Conservation (phyloP, 257 asterid species). For the Solanum virginianum region DNA sequence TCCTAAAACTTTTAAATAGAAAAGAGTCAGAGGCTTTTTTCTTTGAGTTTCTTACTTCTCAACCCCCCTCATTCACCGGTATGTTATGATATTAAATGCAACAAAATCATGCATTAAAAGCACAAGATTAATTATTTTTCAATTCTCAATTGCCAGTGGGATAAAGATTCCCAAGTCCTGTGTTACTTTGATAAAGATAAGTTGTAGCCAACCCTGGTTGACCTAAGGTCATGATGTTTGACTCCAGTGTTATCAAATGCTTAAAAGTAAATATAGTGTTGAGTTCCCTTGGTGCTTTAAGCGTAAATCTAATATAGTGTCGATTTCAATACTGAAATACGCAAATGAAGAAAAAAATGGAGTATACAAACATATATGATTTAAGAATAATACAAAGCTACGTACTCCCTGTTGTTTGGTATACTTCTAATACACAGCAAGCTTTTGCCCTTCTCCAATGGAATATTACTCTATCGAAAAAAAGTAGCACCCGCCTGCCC, state of each 20-base stretch:
- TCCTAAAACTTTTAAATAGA: neutral
- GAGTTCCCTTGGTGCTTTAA: neutral
- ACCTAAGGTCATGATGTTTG: neutral
- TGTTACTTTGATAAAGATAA: neutral
- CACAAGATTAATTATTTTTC: neutral
- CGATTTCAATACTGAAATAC: neutral
- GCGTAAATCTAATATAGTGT: neutral
- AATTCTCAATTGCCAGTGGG: neutral
- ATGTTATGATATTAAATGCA: neutral
- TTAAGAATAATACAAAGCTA: neutral
- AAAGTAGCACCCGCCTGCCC: neutral
- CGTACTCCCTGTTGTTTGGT: neutral
- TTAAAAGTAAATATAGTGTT: neutral
- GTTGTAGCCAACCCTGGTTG: neutral
- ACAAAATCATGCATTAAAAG: neutral
- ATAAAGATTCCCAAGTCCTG: neutral
- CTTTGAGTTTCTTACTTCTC: neutral
- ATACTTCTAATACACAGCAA: neutral
- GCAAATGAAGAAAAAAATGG: neutral
- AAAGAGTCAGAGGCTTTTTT: neutral
- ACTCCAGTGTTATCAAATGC: neutral
- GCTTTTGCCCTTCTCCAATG: neutral
- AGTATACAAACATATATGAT: neutral
- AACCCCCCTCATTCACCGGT: neutral
- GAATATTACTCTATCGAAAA: neutral